These are phyloP conservation scores for Candida railenensis DNA, from an alignment of 805 yeast genomes.

Conservation along the genomic window DNA sequence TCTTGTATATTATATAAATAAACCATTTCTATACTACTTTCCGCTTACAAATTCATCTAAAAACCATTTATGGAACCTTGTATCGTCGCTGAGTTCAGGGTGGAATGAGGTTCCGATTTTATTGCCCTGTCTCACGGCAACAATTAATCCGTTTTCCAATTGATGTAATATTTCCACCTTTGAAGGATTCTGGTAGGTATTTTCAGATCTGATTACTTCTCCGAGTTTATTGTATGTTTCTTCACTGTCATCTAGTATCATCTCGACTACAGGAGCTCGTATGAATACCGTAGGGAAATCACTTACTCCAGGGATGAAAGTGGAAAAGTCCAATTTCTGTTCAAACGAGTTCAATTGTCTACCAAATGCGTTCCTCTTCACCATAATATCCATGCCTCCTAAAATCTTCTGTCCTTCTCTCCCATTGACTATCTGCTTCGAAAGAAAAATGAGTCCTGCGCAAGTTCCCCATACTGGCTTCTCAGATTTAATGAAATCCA, in stretches of 20 bases:
- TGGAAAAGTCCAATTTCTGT: constrained; percentile 40
- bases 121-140: constrained; percentile 71
- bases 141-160: constrained; percentile 46
- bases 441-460: constrained; percentile 73
- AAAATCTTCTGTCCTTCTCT: constrained; percentile 53
- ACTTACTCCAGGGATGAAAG: constrained; percentile 40
- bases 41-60: constrained; percentile 57
- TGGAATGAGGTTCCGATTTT: constrained; percentile 76
- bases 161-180: constrained; percentile 44
- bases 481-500: constrained; percentile 46
- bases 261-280: constrained; percentile 67
- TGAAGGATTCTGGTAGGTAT: constrained; percentile 20
- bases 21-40: no score
- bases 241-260: constrained; percentile 7
- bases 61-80: constrained; percentile 70
- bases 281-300: constrained; percentile 58
- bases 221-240: neutral
- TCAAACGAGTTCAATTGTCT: constrained; percentile 70
- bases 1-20: no score
- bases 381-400: constrained; percentile 64
- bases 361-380: constrained; percentile 75
- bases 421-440: constrained; percentile 53
- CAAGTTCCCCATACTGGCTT: constrained; percentile 84
- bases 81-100: constrained; percentile 66
- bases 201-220: constrained; percentile 16